These are phyloP conservation scores for Dendrobium officinale DNA, from an alignment of 106 monocot species.

Conservation along the genomic window DNA sequence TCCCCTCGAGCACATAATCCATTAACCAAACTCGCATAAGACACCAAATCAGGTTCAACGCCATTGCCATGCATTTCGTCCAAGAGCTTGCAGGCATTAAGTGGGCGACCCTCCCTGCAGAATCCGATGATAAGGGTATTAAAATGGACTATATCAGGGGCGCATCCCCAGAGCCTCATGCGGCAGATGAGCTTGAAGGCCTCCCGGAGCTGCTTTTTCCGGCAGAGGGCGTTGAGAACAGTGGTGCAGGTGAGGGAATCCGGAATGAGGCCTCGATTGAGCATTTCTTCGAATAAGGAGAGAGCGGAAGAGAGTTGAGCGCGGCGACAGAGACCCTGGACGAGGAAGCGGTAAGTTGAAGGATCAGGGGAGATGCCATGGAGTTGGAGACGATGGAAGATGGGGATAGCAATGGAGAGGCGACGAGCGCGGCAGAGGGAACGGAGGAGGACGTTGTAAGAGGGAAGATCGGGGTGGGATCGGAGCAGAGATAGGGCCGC, in stretches of 20 bases:
- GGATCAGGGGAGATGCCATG: slow-evolving; percentile 36
- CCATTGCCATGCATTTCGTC: slow-evolving; percentile 63
- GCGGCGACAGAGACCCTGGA: slow-evolving; percentile 66
- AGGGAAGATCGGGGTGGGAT: slow-evolving; percentile 31
- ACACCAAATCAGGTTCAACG: slow-evolving; percentile 49
- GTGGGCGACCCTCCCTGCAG: slow-evolving; percentile 58
- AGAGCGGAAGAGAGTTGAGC: slow-evolving; percentile 63
- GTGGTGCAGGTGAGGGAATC: slow-evolving; percentile 59
- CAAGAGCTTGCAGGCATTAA: slow-evolving; percentile 76
- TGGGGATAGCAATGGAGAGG: slow-evolving; percentile 47
- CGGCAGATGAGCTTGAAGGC: slow-evolving; percentile 80
- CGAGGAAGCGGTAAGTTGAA: slow-evolving; percentile 54
- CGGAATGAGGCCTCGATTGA: slow-evolving; percentile 55
- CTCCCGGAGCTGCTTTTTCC: slow-evolving; percentile 70
- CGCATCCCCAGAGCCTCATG: slow-evolving; percentile 74
- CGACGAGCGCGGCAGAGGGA: slow-evolving; percentile 34
- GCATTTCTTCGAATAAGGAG: slow-evolving; percentile 83
- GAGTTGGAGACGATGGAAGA: slow-evolving; percentile 53
- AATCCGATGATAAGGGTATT: slow-evolving; percentile 70
- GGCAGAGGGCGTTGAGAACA: slow-evolving; percentile 74
- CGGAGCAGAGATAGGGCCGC: slow-evolving; percentile 23
- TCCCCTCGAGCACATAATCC: slow-evolving; percentile 57
- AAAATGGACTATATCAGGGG: slow-evolving; percentile 75
- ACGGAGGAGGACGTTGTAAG: slow-evolving; percentile 52
- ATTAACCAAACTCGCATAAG: slow-evolving; percentile 52